Base-by-base conservation (phyloP, 129 eudicot genomes). In the Flaveria sonorensis region DNA sequence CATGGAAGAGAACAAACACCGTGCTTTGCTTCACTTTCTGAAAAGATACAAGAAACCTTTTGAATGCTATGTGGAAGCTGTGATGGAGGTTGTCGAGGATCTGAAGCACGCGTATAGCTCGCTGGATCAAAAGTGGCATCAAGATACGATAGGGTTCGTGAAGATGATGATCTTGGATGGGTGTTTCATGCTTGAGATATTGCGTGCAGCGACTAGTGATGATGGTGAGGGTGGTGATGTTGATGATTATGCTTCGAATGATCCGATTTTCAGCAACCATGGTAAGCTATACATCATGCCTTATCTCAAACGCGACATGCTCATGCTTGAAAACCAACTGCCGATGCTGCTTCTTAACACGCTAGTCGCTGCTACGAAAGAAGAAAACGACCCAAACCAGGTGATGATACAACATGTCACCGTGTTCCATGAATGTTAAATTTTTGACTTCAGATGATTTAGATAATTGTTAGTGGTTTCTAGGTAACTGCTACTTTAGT, bases 241-340 rank as follows among this genome's bases (percentile, higher is more conserved):
- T 36, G 77, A 86, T 77, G 92, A 83, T 77, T 90, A 90, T 77
- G 89, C 96, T 61, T 12, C 79, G 3, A 86, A 88, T 64, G 90
- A 88, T 74, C 96, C 91, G 3, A 79, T 90, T 70, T 86, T 88
- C 55, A 84, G 96, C 77, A 78, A 76, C 14, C 96, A 86, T 30
- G 86, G 90, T 18, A 84, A 83, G 74, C 77, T 76, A n/a, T 79
- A 80, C 36, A 77, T 81, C 57, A 79, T 88, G 83, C 93, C 91
- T 3, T 84, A 81, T 74, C 69, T 90, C 62, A 86, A 81, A 70
- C 90, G 96, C 0, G 96, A 90, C 23, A 88, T 90, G 96, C 85
- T 86, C 66, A 82, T 88, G 89, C 89, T 90, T 3, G 92, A 88
- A 69, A 90, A 90, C 80, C 96, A 90, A 63, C 51, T 90, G 6